A percentile compares a stretch with the other conserved stretches of the same genome.
Evolutionary conservation across 345 rosid species (phyloP).

Genomic region (Brassica nigra): DNA sequence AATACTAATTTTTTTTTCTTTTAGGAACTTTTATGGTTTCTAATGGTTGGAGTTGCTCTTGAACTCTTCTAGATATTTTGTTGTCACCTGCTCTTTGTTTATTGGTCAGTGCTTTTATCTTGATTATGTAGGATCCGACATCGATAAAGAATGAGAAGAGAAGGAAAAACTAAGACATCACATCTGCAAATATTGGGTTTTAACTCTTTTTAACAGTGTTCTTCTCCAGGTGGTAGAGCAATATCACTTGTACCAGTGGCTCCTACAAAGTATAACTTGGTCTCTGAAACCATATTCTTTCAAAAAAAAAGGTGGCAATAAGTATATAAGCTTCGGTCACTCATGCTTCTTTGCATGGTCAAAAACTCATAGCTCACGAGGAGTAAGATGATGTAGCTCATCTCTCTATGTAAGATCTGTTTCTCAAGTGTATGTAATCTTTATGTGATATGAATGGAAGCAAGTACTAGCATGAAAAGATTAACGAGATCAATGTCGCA

Average conservation of each 20-base stretch:
- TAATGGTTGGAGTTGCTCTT: no score
- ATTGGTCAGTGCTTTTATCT: no score
- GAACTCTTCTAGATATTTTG: no score
- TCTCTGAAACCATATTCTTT: background rate
- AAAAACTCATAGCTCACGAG: background rate
- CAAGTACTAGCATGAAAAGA: background rate
- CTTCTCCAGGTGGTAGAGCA: background rate
- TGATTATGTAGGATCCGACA: no score
- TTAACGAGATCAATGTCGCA: background rate
- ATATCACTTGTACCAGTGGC: background rate
- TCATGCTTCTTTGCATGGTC: background rate
- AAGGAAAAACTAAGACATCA: background rate
- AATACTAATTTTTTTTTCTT: no score
- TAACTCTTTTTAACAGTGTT: background rate
- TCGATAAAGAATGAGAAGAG: background rate
- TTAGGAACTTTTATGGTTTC: no score
- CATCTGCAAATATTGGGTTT: background rate
- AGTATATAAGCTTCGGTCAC: conserved; percentile 1
- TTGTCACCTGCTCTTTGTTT: no score
- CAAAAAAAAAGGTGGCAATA: background rate
- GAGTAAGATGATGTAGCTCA: background rate
- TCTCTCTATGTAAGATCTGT: background rate
- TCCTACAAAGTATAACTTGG: background rate
- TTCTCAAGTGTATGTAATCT: background rate
- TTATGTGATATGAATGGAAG: background rate